These are phyloP conservation scores for Podospora conica DNA, from an alignment of 495 filamentous ascomycete species.

Conservation along the genomic window DNA sequence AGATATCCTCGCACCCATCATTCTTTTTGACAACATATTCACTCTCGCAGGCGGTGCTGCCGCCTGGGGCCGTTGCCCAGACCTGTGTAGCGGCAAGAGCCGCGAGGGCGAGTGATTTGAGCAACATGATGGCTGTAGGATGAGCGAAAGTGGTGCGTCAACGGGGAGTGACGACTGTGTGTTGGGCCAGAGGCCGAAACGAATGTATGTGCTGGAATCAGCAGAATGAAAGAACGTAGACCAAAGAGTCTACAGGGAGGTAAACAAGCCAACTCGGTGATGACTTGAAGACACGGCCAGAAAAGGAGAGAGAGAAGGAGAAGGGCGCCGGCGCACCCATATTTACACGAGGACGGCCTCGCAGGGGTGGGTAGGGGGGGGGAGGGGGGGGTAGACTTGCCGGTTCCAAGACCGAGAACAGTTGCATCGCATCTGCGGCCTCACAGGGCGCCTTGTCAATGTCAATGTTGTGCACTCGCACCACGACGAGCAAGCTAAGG, in stretches of 20 bases:
- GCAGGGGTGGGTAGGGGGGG: no score
- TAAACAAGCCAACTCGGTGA: conserved; percentile 30
- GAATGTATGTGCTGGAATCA: conserved; percentile 27
- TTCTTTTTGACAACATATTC: neutral
- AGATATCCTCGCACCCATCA: neutral
- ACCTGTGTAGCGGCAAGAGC: conserved; percentile 29
- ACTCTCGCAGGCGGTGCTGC: conserved; percentile 29
- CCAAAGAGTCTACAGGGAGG: conserved; percentile 36
- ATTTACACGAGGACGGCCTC: neutral
- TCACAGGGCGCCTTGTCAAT: neutral
- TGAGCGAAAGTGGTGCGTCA: conserved; percentile 10
- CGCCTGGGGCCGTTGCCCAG: conserved; percentile 18
- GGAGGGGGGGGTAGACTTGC: neutral
- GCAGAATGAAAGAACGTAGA: conserved; percentile 44
- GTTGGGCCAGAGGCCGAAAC: conserved; percentile 27
- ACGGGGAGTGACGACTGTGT: conserved; percentile 17
- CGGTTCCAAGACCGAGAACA: neutral
- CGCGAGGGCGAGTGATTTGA: conserved; percentile 30
- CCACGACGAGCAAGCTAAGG: neutral
- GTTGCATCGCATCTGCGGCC: neutral
- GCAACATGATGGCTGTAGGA: conserved; percentile 29
- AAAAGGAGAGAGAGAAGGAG: conserved; percentile 13
- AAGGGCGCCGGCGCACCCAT: conserved; percentile 4
- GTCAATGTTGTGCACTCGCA: neutral
- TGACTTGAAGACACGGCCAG: conserved; percentile 26